These are phyloP conservation scores for Ustilago sp. DNA, from an alignment of 1,284 basidiomycete species.

Conservation along the genomic window DNA sequence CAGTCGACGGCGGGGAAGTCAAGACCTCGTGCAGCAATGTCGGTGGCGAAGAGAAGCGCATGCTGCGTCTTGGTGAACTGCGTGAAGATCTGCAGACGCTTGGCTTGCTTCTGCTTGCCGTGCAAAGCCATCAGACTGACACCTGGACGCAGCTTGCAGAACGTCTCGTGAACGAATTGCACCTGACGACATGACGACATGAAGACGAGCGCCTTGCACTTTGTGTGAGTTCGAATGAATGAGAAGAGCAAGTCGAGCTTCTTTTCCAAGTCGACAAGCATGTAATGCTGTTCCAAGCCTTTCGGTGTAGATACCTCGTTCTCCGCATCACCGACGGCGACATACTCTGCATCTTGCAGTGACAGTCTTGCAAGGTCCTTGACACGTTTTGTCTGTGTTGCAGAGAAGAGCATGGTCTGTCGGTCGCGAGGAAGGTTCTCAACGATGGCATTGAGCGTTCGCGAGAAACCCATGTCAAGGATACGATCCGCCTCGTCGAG, in stretches of 20 bases:
- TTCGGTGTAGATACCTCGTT: constrained; percentile 73
- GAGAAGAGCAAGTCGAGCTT: constrained; percentile 94
- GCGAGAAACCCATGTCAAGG: constrained; percentile 93
- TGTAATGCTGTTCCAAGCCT: constrained; percentile 90
- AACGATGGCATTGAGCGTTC: constrained; percentile 88
- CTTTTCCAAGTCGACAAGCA: constrained; percentile 82
- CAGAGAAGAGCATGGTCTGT: constrained; percentile 95
- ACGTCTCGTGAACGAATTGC: constrained; percentile 91
- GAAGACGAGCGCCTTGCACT: constrained; percentile 92
- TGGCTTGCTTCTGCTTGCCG: constrained; percentile 95
- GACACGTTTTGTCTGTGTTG: constrained; percentile 93
- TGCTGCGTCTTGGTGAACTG: constrained; percentile 64
- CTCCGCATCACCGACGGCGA: constrained; percentile 72
- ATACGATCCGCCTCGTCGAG: constrained; percentile 97
- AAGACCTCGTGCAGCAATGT: constrained; percentile 94
- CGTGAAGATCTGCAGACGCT: constrained; percentile 75
- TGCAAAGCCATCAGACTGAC: constrained; percentile 90
- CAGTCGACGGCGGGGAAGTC: constrained; percentile 98
- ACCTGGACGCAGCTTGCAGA: constrained; percentile 94
- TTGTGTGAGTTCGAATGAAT: constrained; percentile 93
- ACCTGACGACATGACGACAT: constrained; percentile 92
- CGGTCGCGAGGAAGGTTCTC: constrained; percentile 76
- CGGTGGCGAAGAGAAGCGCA: constrained; percentile 75
- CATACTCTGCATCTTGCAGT: constrained; percentile 83
- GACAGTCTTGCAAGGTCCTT: constrained; percentile 89